Percentiles rank a stretch among this genome's conserved stretches.
Evolutionary conservation across 306 rosid species (phyloP).

Genomic region (Medicago ruthenica): DNA sequence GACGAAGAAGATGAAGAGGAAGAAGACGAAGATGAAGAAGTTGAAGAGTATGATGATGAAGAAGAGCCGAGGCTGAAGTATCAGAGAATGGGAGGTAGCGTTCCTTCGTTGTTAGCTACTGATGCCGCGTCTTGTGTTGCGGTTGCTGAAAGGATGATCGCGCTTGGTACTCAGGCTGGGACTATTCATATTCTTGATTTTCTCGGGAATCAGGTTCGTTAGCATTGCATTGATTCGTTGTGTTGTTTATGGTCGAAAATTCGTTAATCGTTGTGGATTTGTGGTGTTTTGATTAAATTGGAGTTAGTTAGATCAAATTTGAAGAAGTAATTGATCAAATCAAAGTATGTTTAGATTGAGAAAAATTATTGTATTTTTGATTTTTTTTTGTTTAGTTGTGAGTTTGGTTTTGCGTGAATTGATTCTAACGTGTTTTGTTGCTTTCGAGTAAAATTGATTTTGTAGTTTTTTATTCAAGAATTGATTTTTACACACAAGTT

Average conservation of each 20-base stretch:
- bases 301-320: conserved; percentile 21
- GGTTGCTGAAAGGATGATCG: conserved; percentile 97
- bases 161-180: conserved; percentile 90
- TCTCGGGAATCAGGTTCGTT: conserved; percentile 91
- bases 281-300: conserved; percentile 17
- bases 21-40: conserved; percentile 59
- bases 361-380: neutral
- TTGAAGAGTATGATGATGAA: conserved; percentile 61
- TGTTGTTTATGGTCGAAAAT: neutral
- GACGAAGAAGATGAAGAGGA: conserved; percentile 70
- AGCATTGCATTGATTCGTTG: neutral
- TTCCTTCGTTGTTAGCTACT: conserved; percentile 72
- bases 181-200: conserved; percentile 88
- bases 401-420: too few relatives aligned
- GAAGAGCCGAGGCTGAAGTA: conserved; percentile 98
- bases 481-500: too few relatives aligned
- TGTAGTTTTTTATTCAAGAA: too few relatives aligned
- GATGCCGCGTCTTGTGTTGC: conserved; percentile 92
- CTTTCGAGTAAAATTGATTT: too few relatives aligned
- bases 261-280: neutral
- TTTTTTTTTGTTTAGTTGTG: neutral
- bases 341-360: conserved; percentile 21
- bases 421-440: too few relatives aligned
- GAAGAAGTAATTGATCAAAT: conserved; percentile 5
- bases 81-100: conserved; percentile 98